Conservation (phyloP, 2,329 filamentous ascomycete genomes). For the Xylaria arbuscula region DNA sequence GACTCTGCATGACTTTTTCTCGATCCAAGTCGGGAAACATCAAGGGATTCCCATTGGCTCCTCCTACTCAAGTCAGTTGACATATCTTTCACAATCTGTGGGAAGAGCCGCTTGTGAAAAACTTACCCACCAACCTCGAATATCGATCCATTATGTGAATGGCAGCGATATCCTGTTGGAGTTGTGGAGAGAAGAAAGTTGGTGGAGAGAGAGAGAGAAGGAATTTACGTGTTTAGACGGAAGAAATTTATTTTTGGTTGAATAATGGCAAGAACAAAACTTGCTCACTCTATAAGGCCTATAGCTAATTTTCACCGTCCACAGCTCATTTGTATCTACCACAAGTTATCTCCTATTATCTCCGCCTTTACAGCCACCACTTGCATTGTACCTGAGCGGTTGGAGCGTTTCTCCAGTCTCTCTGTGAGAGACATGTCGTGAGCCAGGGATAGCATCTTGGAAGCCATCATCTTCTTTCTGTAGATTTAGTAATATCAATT, state of each 20-base stretch:
- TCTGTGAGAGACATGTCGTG: slow-evolving; percentile 32
- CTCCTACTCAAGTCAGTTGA: slow-evolving; percentile 1
- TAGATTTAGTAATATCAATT: slow-evolving; percentile 10
- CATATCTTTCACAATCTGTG: neutral
- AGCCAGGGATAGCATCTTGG: slow-evolving; percentile 7
- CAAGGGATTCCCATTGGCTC: neutral
- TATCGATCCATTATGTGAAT: slow-evolving; percentile 13
- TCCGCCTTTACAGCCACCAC: slow-evolving; percentile 20
- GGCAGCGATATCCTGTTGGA: too few species aligned
- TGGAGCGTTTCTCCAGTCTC: slow-evolving; percentile 34
- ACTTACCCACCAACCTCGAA: slow-evolving; percentile 19
- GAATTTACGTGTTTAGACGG: neutral
- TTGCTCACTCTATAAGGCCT: neutral
- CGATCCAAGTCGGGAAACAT: slow-evolving; percentile 3
- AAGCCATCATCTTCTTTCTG: slow-evolving; percentile 14
- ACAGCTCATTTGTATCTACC: neutral
- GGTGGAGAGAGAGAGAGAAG: neutral
- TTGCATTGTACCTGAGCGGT: slow-evolving; percentile 33
- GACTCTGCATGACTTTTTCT: slow-evolving; percentile 10
- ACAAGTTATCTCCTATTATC: slow-evolving; percentile 5
- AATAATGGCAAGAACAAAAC: neutral
- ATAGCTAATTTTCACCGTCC: neutral
- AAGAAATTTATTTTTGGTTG: neutral
- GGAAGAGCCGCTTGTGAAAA: neutral
- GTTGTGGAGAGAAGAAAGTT: neutral